Percentiles rank a stretch among this genome's conserved stretches.
These are phyloP conservation scores for Blastobotrys capitulatus DNA, from an alignment of 1,139 yeast genomes.

Conservation along the genomic window DNA sequence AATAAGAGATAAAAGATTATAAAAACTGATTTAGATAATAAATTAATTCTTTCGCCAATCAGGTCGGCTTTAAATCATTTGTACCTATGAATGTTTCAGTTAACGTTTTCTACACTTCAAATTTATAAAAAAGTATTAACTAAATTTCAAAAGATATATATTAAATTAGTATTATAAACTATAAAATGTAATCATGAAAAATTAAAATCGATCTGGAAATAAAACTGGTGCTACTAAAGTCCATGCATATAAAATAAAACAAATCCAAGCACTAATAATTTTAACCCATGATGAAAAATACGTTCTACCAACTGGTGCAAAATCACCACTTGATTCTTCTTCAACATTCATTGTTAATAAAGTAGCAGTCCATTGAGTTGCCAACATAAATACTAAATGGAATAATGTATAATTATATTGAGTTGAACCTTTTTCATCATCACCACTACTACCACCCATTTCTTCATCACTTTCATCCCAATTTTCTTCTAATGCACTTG, in stretches of 20 bases:
- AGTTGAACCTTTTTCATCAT: constrained; percentile 62
- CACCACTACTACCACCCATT: constrained; percentile 27
- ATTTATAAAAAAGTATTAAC: no score
- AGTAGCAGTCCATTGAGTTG: constrained; percentile 96
- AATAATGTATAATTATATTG: constrained; percentile 85
- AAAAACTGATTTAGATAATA: no score
- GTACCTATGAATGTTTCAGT: no score
- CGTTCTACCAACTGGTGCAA: constrained; percentile 95
- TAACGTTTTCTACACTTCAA: no score
- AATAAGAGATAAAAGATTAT: no score
- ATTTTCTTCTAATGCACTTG: constrained; percentile 74
- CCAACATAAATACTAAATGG: constrained; percentile 87
- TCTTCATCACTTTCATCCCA: constrained; percentile 34
- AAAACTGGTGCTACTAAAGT: constrained; percentile 83
- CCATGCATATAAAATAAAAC: constrained; percentile 84
- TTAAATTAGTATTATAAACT: no score
- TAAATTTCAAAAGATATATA: no score
- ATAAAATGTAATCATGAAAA: no score
- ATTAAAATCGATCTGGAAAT: constrained; percentile 75
- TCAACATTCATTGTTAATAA: constrained; percentile 86
- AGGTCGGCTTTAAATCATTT: no score
- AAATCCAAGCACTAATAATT: constrained; percentile 87
- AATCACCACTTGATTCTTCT: constrained; percentile 78
- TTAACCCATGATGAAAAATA: constrained; percentile 95
- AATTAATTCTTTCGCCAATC: no score